A percentile compares a stretch with the other conserved stretches of the same genome.
These are phyloP conservation scores for Claviceps cyperi DNA, from an alignment of 2,329 filamentous ascomycete genomes.

Conservation along the genomic window DNA sequence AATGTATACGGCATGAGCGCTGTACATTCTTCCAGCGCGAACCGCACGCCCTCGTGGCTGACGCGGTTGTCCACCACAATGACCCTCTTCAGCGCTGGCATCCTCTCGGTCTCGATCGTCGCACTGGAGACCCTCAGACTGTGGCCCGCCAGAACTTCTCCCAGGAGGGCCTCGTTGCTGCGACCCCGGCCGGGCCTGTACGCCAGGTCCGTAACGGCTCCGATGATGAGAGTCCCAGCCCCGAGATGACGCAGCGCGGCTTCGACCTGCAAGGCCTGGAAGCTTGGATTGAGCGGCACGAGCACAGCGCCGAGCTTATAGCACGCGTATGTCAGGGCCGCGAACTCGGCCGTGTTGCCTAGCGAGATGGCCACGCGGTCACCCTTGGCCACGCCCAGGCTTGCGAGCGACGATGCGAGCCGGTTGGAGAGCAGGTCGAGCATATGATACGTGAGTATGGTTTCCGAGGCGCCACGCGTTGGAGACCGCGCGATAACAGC, in stretches of 20 bases:
- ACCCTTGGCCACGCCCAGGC: constrained; percentile 62
- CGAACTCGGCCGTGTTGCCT: constrained; percentile 75
- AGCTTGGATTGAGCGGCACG: constrained; percentile 85
- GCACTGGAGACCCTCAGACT: constrained; percentile 5
- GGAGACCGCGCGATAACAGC: constrained; percentile 40
- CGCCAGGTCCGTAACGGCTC: constrained; percentile 74
- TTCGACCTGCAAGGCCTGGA: constrained; percentile 65
- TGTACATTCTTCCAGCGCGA: constrained; percentile 24
- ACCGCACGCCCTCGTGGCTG: constrained; percentile 30
- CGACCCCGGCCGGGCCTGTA: constrained; percentile 42
- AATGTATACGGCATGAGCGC: constrained; percentile 31
- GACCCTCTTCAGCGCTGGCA: constrained; percentile 57
- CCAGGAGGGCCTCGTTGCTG: constrained; percentile 35
- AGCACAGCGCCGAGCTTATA: constrained; percentile 92
- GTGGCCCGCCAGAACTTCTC: constrained; percentile 19
- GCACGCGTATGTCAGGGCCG: constrained; percentile 71
- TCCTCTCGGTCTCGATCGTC: constrained; percentile 25
- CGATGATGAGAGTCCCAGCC: constrained; percentile 63
- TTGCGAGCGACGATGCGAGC: constrained; percentile 55
- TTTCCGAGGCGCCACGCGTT: constrained; percentile 31
- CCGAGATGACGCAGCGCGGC: constrained; percentile 65
- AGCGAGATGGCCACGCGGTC: constrained; percentile 76
- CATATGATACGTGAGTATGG: constrained; percentile 54
- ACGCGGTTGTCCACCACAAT: constrained; percentile 66
- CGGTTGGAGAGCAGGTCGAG: constrained; percentile 66